Percentiles rank a stretch among this genome's conserved stretches.
Evolutionary conservation across 1,284 basidiomycete species (phyloP).

Genomic region (Polyporus tsugae): DNA sequence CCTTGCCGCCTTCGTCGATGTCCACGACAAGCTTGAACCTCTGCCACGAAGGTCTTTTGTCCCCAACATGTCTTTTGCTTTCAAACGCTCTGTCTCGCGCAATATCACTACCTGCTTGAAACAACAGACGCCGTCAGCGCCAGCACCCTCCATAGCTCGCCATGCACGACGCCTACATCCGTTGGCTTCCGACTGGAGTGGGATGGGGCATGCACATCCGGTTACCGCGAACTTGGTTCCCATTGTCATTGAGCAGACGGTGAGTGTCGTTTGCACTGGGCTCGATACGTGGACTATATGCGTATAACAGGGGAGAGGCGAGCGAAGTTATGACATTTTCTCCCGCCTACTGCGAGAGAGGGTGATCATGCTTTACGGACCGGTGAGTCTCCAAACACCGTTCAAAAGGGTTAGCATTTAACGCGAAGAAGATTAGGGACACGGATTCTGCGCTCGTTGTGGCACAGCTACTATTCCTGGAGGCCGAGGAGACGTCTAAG

Average conservation of each 20-base stretch:
- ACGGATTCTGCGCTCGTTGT: conserved; percentile 85
- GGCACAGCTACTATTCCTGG: conserved; percentile 91
- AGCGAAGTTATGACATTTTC: conserved; percentile 95
- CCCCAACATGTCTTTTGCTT: conserved; percentile 25
- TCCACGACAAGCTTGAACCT: neutral
- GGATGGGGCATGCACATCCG: conserved; percentile 25
- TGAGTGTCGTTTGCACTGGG: conserved; percentile 40
- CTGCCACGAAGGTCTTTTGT: neutral
- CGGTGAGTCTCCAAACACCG: conserved; percentile 59
- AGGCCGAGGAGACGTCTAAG: conserved; percentile 91
- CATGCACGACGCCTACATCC: conserved; percentile 48
- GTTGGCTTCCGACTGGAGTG: conserved; percentile 25
- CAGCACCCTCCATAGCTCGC: conserved; percentile 28
- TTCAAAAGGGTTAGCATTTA: conserved; percentile 2
- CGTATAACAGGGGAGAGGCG: conserved; percentile 79
- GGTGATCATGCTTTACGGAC: conserved; percentile 92
- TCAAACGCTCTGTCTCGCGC: conserved; percentile 21
- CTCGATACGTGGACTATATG: neutral
- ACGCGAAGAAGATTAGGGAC: conserved; percentile 75
- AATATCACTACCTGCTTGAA: conserved; percentile 11
- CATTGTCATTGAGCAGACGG: conserved; percentile 94
- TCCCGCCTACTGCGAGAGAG: conserved; percentile 89
- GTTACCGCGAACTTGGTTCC: conserved; percentile 65
- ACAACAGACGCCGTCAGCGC: neutral
- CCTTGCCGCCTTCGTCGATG: neutral